These are phyloP conservation scores for Fusarium papillatum DNA, from an alignment of 2,329 filamentous ascomycete genomes.

Conservation along the genomic window DNA sequence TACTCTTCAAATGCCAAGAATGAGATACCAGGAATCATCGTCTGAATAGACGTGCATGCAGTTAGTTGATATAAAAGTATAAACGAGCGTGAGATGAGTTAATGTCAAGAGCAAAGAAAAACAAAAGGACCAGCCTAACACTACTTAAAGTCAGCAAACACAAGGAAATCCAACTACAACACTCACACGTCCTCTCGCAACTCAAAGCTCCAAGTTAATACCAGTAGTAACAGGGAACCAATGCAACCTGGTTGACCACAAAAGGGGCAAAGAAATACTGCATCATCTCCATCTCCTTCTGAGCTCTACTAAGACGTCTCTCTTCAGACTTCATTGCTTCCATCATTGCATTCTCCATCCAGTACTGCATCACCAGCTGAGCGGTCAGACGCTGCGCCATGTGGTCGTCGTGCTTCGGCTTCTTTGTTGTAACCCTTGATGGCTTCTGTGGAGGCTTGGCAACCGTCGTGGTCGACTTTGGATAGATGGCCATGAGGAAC, in stretches of 20 bases:
- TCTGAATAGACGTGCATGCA: not conserved
- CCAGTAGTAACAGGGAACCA: constrained; percentile 1
- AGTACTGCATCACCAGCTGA: not conserved
- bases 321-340: not conserved
- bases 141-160: not conserved
- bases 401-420: not conserved
- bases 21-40: not conserved
- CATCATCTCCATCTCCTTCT: constrained; percentile 2
- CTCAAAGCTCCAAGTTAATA: not conserved
- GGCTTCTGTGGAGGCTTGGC: not conserved
- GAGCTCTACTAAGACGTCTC: not conserved
- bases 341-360: not conserved
- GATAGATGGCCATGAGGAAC: not conserved
- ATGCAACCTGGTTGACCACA: not conserved
- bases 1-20: not conserved
- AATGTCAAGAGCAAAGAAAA: not conserved
- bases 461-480: not conserved
- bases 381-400: not conserved
- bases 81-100: not conserved
- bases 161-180: not conserved
- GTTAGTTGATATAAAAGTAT: not conserved
- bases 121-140: not conserved
- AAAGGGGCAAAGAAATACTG: not conserved
- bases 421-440: not conserved
- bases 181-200: not conserved